A percentile compares a stretch with the other conserved stretches of the same genome.
Conservation (phyloP, 805 yeast genomes). For the Myxozyma udenii region DNA sequence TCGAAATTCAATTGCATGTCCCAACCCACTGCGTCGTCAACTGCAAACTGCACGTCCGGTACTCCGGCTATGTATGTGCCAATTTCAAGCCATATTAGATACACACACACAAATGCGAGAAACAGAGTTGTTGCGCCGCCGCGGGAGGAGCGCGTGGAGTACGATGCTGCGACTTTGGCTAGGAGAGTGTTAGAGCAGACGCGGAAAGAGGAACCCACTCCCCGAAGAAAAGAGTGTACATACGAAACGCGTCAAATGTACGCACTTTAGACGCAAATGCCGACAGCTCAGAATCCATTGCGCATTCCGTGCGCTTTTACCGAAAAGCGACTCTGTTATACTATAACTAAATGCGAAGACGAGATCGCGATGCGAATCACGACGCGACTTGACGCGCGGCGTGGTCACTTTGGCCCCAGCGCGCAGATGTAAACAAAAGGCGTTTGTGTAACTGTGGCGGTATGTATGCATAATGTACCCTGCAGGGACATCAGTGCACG, state of each 20-base stretch:
- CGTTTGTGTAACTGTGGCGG: too few species aligned
- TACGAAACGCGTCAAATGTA: slow-evolving; percentile 33
- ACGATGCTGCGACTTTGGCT: slow-evolving; percentile 69
- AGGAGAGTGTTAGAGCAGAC: slow-evolving; percentile 36
- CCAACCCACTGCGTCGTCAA: slow-evolving; percentile 59
- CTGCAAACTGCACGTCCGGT: slow-evolving; percentile 71
- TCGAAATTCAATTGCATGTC: slow-evolving; percentile 72
- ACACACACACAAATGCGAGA: slow-evolving; percentile 58
- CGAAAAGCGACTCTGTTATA: too few species aligned
- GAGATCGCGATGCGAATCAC: too few species aligned
- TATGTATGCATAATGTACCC: too few species aligned
- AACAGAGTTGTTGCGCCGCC: slow-evolving; percentile 73
- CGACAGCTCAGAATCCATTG: neutral
- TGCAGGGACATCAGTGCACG: too few species aligned
- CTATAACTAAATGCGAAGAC: too few species aligned
- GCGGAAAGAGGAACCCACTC: neutral
- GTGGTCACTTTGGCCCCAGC: too few species aligned
- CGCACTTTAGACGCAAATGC: slow-evolving; percentile 15
- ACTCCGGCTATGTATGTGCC: slow-evolving; percentile 83
- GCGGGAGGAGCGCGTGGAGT: slow-evolving; percentile 67
- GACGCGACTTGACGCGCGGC: too few species aligned
- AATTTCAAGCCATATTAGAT: slow-evolving; percentile 77
- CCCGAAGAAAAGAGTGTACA: slow-evolving; percentile 3
- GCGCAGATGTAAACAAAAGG: too few species aligned
- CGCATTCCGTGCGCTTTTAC: too few species aligned